Percentiles rank a stretch among this genome's conserved stretches.
Evolutionary conservation across 2,329 filamentous ascomycete species (phyloP).

Genomic region (Myriosclerotinia curreyana): DNA sequence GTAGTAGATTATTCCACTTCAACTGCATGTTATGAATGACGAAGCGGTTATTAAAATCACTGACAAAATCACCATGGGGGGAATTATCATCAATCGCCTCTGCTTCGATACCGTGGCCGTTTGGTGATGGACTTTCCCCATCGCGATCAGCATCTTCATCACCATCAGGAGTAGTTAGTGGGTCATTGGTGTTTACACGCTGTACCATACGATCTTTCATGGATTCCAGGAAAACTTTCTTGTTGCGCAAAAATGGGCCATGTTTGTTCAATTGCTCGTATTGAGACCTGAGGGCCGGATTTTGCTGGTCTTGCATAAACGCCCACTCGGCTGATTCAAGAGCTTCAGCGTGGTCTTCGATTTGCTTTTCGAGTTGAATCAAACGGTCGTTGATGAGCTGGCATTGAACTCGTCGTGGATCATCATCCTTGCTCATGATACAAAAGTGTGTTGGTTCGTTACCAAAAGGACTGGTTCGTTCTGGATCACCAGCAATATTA

Average conservation of each 20-base stretch:
- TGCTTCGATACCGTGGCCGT: slow-evolving; percentile 44
- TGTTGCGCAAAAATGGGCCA: slow-evolving; percentile 54
- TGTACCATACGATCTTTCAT: slow-evolving; percentile 46
- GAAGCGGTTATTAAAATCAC: slow-evolving; percentile 97
- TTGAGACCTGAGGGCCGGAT: slow-evolving; percentile 53
- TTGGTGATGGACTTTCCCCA: slow-evolving; percentile 28
- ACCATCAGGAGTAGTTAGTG: slow-evolving; percentile 32
- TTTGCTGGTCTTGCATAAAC: slow-evolving; percentile 52
- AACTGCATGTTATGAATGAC: slow-evolving; percentile 96
- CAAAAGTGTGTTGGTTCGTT: slow-evolving; percentile 92
- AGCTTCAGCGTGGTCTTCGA: slow-evolving; percentile 67
- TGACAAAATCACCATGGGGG: slow-evolving; percentile 76
- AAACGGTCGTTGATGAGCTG: slow-evolving; percentile 81
- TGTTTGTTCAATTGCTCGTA: slow-evolving; percentile 59
- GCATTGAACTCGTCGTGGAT: slow-evolving; percentile 83
- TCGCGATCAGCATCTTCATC: slow-evolving; percentile 43
- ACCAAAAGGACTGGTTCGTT: slow-evolving; percentile 84
- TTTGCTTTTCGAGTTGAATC: slow-evolving; percentile 72
- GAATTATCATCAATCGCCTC: slow-evolving; percentile 60
- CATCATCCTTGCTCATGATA: slow-evolving; percentile 87
- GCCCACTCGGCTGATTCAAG: slow-evolving; percentile 74
- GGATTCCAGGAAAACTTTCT: slow-evolving; percentile 55
- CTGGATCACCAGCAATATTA: slow-evolving; percentile 73
- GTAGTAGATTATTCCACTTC: slow-evolving; percentile 96
- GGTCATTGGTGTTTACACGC: slow-evolving; percentile 35